These are phyloP conservation scores for Furcasterigmium sp. DNA, from an alignment of 2,329 filamentous ascomycete genomes.

Conservation along the genomic window DNA sequence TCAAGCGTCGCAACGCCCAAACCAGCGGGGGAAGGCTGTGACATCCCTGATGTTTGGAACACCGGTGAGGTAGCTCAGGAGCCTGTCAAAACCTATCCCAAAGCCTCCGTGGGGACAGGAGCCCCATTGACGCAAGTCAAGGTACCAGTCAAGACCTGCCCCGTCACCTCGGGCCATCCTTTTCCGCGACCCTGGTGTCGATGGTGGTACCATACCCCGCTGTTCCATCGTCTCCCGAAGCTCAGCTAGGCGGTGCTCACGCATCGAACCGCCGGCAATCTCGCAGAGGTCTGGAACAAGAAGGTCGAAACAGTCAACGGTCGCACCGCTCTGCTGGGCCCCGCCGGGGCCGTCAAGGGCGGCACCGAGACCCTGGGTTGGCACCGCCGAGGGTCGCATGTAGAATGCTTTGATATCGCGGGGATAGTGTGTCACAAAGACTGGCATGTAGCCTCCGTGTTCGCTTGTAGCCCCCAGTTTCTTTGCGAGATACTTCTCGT, in stretches of 20 bases:
- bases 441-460: constrained; percentile 51
- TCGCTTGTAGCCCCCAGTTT: constrained; percentile 47
- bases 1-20: constrained; percentile 56
- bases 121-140: constrained; percentile 85
- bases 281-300: constrained; percentile 82
- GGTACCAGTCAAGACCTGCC: constrained; percentile 70
- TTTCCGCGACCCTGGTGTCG: constrained; percentile 19
- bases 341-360: neutral
- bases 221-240: constrained; percentile 66
- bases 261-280: constrained; percentile 82
- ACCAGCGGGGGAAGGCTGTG: constrained; percentile 77
- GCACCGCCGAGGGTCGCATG: constrained; percentile 36
- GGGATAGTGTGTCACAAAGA: constrained; percentile 96
- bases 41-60: constrained; percentile 79
- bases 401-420: constrained; percentile 85
- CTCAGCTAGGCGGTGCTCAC: constrained; percentile 69
- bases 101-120: constrained; percentile 89
- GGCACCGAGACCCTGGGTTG: neutral
- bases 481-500: constrained; percentile 82
- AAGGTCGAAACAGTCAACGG: constrained; percentile 87
- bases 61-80: constrained; percentile 78
- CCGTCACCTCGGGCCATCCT: constrained; percentile 13
- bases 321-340: constrained; percentile 30
- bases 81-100: constrained; percentile 82
- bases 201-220: constrained; percentile 53